Evolutionary conservation across 1,284 basidiomycete species (phyloP).

Genomic region (Cryptococcus sp.): DNA sequence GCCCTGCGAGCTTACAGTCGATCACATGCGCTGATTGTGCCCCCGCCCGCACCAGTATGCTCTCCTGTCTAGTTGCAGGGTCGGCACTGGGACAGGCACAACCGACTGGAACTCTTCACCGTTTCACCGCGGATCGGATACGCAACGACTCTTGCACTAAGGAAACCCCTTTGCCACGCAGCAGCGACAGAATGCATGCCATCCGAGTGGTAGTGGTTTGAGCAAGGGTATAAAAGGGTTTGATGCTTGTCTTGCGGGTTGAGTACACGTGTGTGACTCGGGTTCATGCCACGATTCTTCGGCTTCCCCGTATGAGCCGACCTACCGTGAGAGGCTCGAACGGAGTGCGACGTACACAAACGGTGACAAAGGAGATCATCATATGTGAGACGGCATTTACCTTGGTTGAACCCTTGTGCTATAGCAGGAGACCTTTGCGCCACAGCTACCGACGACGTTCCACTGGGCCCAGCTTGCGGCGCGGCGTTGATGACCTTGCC

Average conservation of each 20-base stretch:
- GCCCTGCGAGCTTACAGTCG: no score
- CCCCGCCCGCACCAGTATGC: no score
- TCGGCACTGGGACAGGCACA: not conserved
- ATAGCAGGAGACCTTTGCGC: constrained; percentile 8
- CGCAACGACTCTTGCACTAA: not conserved
- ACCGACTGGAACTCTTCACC: no score
- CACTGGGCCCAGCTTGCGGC: constrained; percentile 15
- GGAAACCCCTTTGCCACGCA: not conserved
- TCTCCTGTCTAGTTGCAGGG: no score
- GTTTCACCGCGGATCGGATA: no score
- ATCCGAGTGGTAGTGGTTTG: constrained; percentile 10
- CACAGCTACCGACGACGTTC: constrained; percentile 14
- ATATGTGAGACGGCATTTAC: constrained; percentile 15
- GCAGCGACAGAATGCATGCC: constrained; percentile 25
- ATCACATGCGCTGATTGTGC: no score
- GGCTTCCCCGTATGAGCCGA: no score
- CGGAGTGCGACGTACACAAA: not conserved
- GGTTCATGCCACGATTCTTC: no score
- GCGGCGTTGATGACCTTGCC: constrained; percentile 14
- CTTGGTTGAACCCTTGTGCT: constrained; percentile 8
- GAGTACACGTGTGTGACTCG: not conserved
- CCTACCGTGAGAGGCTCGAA: not conserved
- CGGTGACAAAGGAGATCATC: not conserved
- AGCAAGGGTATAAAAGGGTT: constrained; percentile 1
- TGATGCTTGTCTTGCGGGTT: constrained; percentile 4